Base-by-base conservation (phyloP, 768 basidiomycete genomes). In the Tylopilus cervinicoccineus region DNA sequence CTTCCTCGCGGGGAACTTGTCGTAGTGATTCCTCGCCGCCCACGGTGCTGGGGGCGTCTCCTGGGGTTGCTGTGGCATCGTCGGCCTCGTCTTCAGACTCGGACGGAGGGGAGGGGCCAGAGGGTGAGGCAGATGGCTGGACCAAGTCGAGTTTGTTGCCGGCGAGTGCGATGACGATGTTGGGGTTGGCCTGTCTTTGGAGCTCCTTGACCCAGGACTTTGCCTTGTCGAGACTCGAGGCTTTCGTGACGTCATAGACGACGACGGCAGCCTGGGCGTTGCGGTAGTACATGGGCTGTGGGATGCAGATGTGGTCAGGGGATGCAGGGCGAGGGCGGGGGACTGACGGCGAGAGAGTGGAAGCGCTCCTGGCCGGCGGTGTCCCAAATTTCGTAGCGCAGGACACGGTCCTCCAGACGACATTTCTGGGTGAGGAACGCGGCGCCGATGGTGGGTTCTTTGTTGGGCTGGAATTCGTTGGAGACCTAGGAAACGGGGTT, bases 131-230 rank as follows among this genome's bases (percentile, higher is more conserved):
- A 8, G 86, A 78, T 7, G 82, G 64, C 63, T 87, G 85, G 23
- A 91, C 87, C 54, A 95, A 80, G 73, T 97, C 86, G 53, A 97
- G 80, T 71, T 99, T 98, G 79, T 99, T 99, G 26, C 96, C 96
- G 11, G 92, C 93, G 43, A 99, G 83, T 6, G 95, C 94, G 60
- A 99, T 97, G 65, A 99, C 94, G 63, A 98, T 98, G 67, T 98
- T 98, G 29, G 95, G 94, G 66, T 97, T 96, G 20, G 96, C 96
- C 65, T 99, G 96, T 56, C 96, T 83, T 67, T 99, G 96, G 20
- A 99, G 78, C 70, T 99, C 96, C 74, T 96, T 97, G 50, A 99
- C 93, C 96, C 96, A 99, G 26, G 94, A 93, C 75, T 98, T 97
- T 46, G 96, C 96, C 69, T 98, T 98, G 69, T 98, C 95, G 50